Conservation (phyloP, 768 basidiomycete genomes). For the Mycena maculata region DNA sequence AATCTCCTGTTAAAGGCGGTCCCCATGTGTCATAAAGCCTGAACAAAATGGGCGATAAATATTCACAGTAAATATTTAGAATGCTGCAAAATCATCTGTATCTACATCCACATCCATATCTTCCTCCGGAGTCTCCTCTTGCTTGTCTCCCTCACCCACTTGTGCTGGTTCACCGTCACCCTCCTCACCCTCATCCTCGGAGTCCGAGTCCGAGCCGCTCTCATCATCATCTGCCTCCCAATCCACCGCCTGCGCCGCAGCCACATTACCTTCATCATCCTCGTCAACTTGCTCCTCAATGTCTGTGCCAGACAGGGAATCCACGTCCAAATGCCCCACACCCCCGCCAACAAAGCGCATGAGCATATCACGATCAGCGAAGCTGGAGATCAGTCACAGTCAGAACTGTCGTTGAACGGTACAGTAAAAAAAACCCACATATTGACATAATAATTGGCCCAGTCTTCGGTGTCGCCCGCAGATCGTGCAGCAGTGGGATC, state of each 20-base stretch:
- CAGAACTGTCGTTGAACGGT: not conserved
- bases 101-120: not conserved
- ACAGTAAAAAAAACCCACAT: slow-evolving; percentile 38
- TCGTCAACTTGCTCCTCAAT: not conserved
- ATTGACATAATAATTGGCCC: slow-evolving; percentile 44
- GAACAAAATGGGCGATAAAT: too few relatives aligned
- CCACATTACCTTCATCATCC: too few relatives aligned
- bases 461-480: slow-evolving; percentile 41
- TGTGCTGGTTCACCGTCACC: not conserved
- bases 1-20: too few relatives aligned
- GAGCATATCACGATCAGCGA: slow-evolving; percentile 18
- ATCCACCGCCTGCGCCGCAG: not conserved
- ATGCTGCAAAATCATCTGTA: not conserved
- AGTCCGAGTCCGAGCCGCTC: not conserved
- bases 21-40: too few relatives aligned
- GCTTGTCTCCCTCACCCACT: not conserved
- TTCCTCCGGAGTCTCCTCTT: not conserved
- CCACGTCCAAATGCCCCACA: not conserved
- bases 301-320: not conserved
- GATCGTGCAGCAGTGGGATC: slow-evolving; percentile 28
- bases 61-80: not conserved
- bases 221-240: not conserved
- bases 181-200: not conserved
- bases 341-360: slow-evolving; percentile 11
- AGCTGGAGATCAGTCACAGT: not conserved